Evolutionary conservation across 2,329 filamentous ascomycete genomes (phyloP).

Genomic region (Colletotrichum brevisporum): DNA sequence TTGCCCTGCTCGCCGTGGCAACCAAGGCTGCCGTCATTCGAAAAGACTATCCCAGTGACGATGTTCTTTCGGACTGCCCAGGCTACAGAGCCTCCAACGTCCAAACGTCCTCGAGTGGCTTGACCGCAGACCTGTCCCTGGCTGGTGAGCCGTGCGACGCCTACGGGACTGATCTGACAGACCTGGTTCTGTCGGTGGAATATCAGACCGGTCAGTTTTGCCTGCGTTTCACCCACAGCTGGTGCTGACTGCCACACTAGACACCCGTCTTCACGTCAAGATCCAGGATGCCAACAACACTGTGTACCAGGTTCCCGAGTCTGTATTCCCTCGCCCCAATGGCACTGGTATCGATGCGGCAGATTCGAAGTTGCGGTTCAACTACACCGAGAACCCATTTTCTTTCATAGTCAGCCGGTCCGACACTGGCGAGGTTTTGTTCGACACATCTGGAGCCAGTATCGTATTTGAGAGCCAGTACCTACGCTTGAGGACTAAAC

Average conservation of each 20-base stretch:
- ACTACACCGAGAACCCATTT: conserved; percentile 68
- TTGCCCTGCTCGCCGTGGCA: conserved; percentile 25
- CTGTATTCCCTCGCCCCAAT: conserved; percentile 74
- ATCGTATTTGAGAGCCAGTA: conserved; percentile 86
- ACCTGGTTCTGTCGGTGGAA: conserved; percentile 49
- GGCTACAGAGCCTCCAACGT: conserved; percentile 73
- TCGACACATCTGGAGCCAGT: conserved; percentile 76
- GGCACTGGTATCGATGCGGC: conserved; percentile 47
- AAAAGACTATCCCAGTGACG: conserved; percentile 36
- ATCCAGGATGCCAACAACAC: conserved; percentile 79
- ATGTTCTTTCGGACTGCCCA: conserved; percentile 31
- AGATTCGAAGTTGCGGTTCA: conserved; percentile 62
- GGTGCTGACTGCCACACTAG: conserved; percentile 51
- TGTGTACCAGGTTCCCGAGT: conserved; percentile 82
- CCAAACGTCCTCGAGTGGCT: conserved; percentile 61
- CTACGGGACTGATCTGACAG: conserved; percentile 44
- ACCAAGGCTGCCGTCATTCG: conserved; percentile 33
- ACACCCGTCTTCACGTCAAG: conserved; percentile 79
- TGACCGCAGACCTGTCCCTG: conserved; percentile 61
- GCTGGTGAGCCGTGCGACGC: conserved; percentile 45
- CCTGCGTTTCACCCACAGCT: neutral
- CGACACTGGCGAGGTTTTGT: conserved; percentile 66
- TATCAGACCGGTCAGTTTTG: conserved; percentile 48
- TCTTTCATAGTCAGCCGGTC: conserved; percentile 71
- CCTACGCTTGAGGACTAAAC: conserved; percentile 77